Conservation (phyloP, 2,329 filamentous ascomycete species). For the Rutstroemia sp. region DNA sequence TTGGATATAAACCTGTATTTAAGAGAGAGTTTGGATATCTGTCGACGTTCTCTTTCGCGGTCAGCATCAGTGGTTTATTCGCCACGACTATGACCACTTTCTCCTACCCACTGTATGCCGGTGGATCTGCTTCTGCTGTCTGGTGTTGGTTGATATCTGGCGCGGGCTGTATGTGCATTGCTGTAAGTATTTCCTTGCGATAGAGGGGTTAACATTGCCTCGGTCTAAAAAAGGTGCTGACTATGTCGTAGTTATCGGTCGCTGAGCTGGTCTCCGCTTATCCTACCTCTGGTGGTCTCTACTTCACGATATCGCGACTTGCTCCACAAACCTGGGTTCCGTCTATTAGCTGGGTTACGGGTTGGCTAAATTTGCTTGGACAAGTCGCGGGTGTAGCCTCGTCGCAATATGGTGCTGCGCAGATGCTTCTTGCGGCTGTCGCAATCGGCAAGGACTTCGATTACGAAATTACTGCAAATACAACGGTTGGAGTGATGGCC, state of each 20-base stretch:
- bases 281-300: constrained; percentile 47
- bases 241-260: constrained; percentile 30
- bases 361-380: constrained; percentile 45
- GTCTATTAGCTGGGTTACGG: constrained; percentile 38
- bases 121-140: constrained; percentile 45
- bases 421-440: constrained; percentile 48
- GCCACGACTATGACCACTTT: constrained; percentile 50
- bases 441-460: constrained; percentile 42
- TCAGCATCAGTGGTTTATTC: constrained; percentile 49
- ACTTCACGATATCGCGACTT: constrained; percentile 49
- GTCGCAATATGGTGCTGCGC: constrained; percentile 48
- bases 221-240: neutral
- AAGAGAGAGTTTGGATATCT: constrained; percentile 51
- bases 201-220: too few species aligned
- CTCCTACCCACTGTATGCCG: constrained; percentile 44
- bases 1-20: constrained; percentile 40
- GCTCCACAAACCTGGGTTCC: constrained; percentile 41
- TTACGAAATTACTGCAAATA: constrained; percentile 40
- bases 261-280: constrained; percentile 28
- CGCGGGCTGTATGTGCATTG: constrained; percentile 48
- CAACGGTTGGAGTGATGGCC: constrained; percentile 48
- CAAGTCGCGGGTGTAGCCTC: constrained; percentile 45
- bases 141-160: constrained; percentile 54
- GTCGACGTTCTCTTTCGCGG: constrained; percentile 53
- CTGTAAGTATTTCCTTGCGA: constrained; percentile 22